Evolutionary conservation across 2,329 filamentous ascomycete species (phyloP), one percentile per base, ranked within the genome.

Genomic region (Colletotrichum lini): DNA sequence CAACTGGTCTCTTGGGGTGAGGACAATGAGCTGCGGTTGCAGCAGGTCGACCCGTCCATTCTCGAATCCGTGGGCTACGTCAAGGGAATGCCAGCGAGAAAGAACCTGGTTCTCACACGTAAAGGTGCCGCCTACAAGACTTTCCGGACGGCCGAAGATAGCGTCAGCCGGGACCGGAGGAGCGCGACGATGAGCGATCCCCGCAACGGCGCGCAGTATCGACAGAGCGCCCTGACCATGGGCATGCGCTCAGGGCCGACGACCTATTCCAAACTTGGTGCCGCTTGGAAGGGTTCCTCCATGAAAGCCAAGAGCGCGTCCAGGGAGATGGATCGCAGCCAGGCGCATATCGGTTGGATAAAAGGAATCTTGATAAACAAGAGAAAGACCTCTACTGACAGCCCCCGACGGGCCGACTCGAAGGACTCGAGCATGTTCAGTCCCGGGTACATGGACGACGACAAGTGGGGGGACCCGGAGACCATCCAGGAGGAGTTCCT

Each of bases 1-100:
- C 95, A 98, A 80, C 86, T 98, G 21, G 94, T 98, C 0, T 95
- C 95, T 0, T 98, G 95, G 95, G 95, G 95, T 35, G 92, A 93
- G 59, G 96, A 98, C 79, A 93, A 93, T 74, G 90, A 95, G 77
- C 85, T 98, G 40, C 91, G 93, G 59, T 85, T 98, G 38, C 93
- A 97, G 78, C 91, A 90, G 58, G 88, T 95, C 23, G 88, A 94
- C 50, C 83, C 89, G 1, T 84, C 90, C 35, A 84, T 91, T 40
- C 84, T 96, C 0, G 85, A 89, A 69, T 85, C 88, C 2, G 92
- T 97, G 18, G 94, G 94, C 3, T 93, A 94, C 78, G 85, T 90
- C 56, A 94, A 92, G 78, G 94, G 93, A 5, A 87, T 86, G 62
- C 86, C 87, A 4, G 89, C 92, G 23, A 87, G 87, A 8, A 90